phyloP scores from a whole-genome alignment of 129 eudicot species.

The Ambrosia artemisiifolia region DNA sequence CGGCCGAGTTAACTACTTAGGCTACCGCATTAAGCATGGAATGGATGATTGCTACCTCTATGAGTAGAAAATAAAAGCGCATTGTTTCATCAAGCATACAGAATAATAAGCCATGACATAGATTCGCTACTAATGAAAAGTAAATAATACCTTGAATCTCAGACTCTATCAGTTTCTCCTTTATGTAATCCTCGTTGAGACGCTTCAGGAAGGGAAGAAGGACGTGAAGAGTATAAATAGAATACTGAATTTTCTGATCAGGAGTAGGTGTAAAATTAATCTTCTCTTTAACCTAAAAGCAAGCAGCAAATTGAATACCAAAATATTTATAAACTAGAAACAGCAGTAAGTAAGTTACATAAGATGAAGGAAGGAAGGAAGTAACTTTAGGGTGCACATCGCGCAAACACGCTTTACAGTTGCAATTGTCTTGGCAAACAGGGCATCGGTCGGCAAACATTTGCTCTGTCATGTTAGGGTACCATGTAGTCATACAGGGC shows the following conservation, averaged over 20 bases:
- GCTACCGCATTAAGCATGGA: background rate
- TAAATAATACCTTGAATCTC: slow-evolving; percentile 51
- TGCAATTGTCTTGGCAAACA: slow-evolving; percentile 71
- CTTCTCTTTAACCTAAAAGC: slow-evolving; percentile 31
- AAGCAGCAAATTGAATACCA: background rate
- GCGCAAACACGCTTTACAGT: slow-evolving; percentile 82
- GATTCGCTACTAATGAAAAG: background rate
- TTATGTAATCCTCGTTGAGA: slow-evolving; percentile 48
- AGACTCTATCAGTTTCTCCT: slow-evolving; percentile 67
- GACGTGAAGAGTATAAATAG: slow-evolving; percentile 44
- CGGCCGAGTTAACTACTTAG: too few relatives aligned
- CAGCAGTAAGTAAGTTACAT: background rate
- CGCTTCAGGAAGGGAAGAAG: slow-evolving; percentile 62
- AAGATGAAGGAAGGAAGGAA: background rate
- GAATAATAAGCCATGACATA: background rate
- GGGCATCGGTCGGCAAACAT: slow-evolving; percentile 74
- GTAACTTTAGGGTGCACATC: slow-evolving; percentile 41
- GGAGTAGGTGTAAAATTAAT: slow-evolving; percentile 11
- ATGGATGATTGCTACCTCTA: background rate
- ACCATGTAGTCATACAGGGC: slow-evolving; percentile 67
- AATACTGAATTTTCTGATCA: slow-evolving; percentile 39
- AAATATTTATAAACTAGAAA: background rate
- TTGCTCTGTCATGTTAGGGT: slow-evolving; percentile 57
- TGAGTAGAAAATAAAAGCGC: background rate
- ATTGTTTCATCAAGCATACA: too few relatives aligned